phyloP scores from a whole-genome alignment of 768 basidiomycete species.

The Sarcodon sp. region DNA sequence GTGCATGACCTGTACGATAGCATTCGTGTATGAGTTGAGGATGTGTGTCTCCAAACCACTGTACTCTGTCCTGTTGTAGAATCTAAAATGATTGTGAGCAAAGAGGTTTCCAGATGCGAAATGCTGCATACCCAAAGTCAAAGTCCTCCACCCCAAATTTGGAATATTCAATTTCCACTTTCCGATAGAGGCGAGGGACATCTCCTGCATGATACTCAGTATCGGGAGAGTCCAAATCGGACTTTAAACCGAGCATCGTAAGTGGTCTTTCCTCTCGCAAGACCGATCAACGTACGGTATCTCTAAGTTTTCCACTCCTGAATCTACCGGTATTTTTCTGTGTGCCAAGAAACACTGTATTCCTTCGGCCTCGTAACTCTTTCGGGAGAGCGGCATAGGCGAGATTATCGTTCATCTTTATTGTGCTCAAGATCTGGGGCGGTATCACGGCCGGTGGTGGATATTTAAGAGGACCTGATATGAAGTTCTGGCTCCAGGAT shows the following conservation, averaged over 20 bases:
- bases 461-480: conserved; percentile 23
- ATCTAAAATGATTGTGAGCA: conserved; percentile 30
- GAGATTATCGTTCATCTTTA: conserved; percentile 82
- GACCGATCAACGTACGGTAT: conserved; percentile 19
- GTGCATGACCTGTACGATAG: conserved; percentile 82
- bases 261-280: not conserved
- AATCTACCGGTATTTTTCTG: conserved; percentile 59
- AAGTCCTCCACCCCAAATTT: conserved; percentile 99
- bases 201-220: conserved; percentile 41
- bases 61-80: conserved; percentile 84
- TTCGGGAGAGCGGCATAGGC: conserved; percentile 84
- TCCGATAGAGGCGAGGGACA: conserved; percentile 74
- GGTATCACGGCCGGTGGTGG: conserved; percentile 75
- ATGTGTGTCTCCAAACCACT: conserved; percentile 97
- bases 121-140: conserved; percentile 67
- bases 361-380: conserved; percentile 74
- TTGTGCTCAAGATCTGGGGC: conserved; percentile 55
- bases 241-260: conserved; percentile 26
- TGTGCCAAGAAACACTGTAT: conserved; percentile 47
- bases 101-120: not conserved
- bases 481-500: conserved; percentile 41
- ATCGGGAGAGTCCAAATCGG: conserved; percentile 38
- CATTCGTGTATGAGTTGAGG: conserved; percentile 92
- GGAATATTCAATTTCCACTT: conserved; percentile 95
- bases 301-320: conserved; percentile 61